These are phyloP conservation scores for Nigrospora oryzae DNA, from an alignment of 2,329 filamentous ascomycete genomes.

Conservation along the genomic window DNA sequence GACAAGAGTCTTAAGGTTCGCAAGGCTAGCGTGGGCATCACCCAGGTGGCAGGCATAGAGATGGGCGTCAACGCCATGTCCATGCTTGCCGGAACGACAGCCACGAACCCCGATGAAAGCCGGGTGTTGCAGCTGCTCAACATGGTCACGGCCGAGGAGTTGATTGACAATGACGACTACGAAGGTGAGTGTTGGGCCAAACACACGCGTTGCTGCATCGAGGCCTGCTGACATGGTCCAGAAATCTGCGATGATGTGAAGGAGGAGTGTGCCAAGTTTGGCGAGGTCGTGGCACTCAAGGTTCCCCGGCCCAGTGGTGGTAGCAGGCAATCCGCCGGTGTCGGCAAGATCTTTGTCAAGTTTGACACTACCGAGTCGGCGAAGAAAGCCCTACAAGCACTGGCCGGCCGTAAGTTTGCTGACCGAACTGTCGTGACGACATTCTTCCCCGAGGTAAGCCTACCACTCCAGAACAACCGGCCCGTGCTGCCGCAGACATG, in stretches of 20 bases:
- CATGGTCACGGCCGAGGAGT: conserved; percentile 95
- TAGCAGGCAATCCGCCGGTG: conserved; percentile 74
- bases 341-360: conserved; percentile 97
- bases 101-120: conserved; percentile 68
- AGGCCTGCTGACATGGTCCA: conserved; percentile 24
- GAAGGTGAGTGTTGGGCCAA: conserved; percentile 59
- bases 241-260: conserved; percentile 94
- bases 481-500: not conserved
- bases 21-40: conserved; percentile 85
- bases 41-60: conserved; percentile 85
- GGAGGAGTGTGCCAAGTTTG: conserved; percentile 91
- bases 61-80: conserved; percentile 98
- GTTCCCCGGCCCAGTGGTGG: conserved; percentile 81
- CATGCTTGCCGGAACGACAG: conserved; percentile 86
- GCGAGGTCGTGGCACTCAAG: conserved; percentile 79
- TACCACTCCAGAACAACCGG: not conserved
- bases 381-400: conserved; percentile 75
- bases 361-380: conserved; percentile 73
- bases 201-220: not conserved
- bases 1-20: conserved; percentile 78
- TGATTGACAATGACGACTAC: conserved; percentile 91
- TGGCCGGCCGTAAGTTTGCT: conserved; percentile 92
- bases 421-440: conserved; percentile 94
- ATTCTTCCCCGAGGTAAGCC: conserved; percentile 81
- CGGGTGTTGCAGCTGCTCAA: conserved; percentile 89